Evolutionary conservation across 768 basidiomycete species (phyloP).

Genomic region (Termitomyces titanicus): DNA sequence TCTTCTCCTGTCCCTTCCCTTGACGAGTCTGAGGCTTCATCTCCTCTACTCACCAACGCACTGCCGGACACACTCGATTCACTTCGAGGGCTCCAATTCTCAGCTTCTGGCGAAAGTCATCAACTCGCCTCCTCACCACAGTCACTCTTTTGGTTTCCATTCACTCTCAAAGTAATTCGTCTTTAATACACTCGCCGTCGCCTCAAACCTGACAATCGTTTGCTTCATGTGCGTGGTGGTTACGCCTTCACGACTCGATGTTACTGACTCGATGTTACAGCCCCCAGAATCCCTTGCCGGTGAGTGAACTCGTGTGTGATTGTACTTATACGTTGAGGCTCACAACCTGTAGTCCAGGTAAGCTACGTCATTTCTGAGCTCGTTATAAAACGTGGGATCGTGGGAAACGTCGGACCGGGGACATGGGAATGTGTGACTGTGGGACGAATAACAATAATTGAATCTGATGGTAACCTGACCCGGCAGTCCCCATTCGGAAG

Average conservation of each 20-base stretch:
- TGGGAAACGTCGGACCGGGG: slow-evolving; percentile 23
- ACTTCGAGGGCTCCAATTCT: slow-evolving; percentile 43
- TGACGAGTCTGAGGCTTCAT: slow-evolving; percentile 29
- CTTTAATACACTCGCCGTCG: slow-evolving; percentile 19
- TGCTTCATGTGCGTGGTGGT: slow-evolving; percentile 10
- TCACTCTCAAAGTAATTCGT: slow-evolving; percentile 28
- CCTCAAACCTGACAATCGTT: slow-evolving; percentile 21
- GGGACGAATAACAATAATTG: slow-evolving; percentile 7
- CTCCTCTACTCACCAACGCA: slow-evolving; percentile 28
- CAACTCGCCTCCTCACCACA: slow-evolving; percentile 39
- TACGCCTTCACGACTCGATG: neutral
- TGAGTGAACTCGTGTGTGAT: neutral
- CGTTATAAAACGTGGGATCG: slow-evolving; percentile 40
- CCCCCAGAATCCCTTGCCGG: neutral
- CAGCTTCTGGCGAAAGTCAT: slow-evolving; percentile 17
- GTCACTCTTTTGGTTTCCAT: slow-evolving; percentile 43
- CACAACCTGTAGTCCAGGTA: slow-evolving; percentile 5
- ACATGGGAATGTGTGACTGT: slow-evolving; percentile 16
- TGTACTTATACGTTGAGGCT: neutral
- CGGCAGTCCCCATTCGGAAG: slow-evolving; percentile 20
- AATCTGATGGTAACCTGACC: slow-evolving; percentile 19
- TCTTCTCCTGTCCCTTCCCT: slow-evolving; percentile 27
- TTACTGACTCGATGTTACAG: slow-evolving; percentile 2
- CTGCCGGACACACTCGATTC: slow-evolving; percentile 46
- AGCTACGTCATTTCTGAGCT: slow-evolving; percentile 21